These are phyloP conservation scores for Salicornia ramosissima DNA, from an alignment of 148 eudicot species.

Conservation along the genomic window DNA sequence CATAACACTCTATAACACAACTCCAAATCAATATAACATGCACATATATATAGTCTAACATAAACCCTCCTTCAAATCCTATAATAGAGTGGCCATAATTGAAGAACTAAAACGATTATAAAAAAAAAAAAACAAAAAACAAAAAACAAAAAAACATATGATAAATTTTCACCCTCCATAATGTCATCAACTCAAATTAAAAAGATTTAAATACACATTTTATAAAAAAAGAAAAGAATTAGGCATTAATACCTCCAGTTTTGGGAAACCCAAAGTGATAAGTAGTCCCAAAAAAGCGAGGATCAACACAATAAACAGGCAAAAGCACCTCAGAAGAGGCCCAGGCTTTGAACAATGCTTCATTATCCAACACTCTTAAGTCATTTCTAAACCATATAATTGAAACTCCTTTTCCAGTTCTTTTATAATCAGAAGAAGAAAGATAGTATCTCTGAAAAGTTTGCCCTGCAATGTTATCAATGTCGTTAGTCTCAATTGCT, in stretches of 20 bases:
- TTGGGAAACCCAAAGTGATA: slow-evolving; percentile 73
- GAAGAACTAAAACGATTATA: not conserved
- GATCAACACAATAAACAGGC: slow-evolving; percentile 88
- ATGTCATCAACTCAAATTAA: too few relatives aligned
- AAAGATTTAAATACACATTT: too few relatives aligned
- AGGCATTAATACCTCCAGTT: slow-evolving; percentile 66
- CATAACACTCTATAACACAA: too few relatives aligned
- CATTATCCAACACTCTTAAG: slow-evolving; percentile 82
- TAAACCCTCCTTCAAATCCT: not conserved
- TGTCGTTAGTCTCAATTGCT: slow-evolving; percentile 36
- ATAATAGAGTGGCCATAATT: not conserved
- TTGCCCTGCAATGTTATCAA: slow-evolving; percentile 37
- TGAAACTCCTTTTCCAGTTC: slow-evolving; percentile 59
- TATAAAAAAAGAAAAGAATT: not conserved
- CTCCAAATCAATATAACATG: not conserved
- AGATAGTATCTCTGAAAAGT: slow-evolving; percentile 47
- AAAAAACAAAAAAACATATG: too few relatives aligned
- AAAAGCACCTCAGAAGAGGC: slow-evolving; percentile 56
- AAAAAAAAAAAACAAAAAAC: not conserved
- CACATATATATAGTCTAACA: not conserved
- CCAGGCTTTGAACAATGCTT: slow-evolving; percentile 75
- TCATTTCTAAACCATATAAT: slow-evolving; percentile 93
- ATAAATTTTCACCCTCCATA: too few relatives aligned
- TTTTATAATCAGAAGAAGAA: slow-evolving; percentile 24
- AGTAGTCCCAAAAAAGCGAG: slow-evolving; percentile 59